These are phyloP conservation scores for Flaveria robusta DNA, from an alignment of 129 eudicot species.

Conservation along the genomic window DNA sequence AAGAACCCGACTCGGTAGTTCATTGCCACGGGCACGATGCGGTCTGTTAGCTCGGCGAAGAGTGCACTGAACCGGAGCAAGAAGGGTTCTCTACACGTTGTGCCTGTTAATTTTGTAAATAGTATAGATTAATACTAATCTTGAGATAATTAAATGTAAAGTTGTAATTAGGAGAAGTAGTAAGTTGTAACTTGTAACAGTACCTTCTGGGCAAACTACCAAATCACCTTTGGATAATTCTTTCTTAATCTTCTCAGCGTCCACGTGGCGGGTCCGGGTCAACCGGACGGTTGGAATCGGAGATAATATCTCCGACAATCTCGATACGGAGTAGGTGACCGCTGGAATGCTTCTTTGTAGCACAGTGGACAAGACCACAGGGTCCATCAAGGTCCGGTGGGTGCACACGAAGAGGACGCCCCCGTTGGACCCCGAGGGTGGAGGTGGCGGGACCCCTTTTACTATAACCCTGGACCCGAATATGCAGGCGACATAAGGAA, in stretches of 20 bases:
- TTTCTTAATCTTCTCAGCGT: constrained; percentile 67
- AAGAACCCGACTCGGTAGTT: constrained; percentile 41
- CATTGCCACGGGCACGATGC: constrained; percentile 47
- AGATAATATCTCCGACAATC: constrained; percentile 77
- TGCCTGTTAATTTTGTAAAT: background rate
- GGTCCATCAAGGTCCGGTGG: constrained; percentile 91
- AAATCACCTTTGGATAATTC: constrained; percentile 67
- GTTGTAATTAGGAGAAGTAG: background rate
- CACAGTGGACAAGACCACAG: constrained; percentile 80
- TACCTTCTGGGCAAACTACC: constrained; percentile 43
- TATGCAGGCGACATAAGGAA: constrained; percentile 48
- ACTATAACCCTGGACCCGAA: constrained; percentile 68
- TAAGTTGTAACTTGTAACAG: background rate
- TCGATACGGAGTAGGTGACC: constrained; percentile 91
- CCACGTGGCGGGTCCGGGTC: constrained; percentile 73
- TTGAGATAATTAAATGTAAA: background rate
- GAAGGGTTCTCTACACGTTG: constrained; percentile 44
- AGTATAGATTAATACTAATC: background rate
- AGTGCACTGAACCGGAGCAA: constrained; percentile 44
- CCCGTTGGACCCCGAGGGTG: constrained; percentile 48
- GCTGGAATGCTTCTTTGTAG: constrained; percentile 83
- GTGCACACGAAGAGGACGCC: constrained; percentile 96
- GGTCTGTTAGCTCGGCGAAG: constrained; percentile 41
- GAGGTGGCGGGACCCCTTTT: constrained; percentile 84
- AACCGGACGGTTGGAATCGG: constrained; percentile 93